Evolutionary conservation across 2,329 filamentous ascomycete species (phyloP).

Genomic region (Colletotrichum eremochloae): DNA sequence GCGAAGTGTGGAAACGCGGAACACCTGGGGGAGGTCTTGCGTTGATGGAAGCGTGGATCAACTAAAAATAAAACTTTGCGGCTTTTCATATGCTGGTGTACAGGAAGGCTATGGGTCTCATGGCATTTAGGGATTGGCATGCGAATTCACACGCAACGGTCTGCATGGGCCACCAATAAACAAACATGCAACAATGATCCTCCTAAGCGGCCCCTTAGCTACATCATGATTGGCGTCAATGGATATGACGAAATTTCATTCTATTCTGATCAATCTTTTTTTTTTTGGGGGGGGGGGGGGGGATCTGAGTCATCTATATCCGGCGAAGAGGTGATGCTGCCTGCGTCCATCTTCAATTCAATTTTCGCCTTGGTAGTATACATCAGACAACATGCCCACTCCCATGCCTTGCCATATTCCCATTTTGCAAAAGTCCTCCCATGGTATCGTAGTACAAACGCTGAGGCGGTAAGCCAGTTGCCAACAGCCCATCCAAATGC

Average conservation of each 20-base stretch:
- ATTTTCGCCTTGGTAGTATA: not conserved
- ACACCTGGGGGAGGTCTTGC: conserved; percentile 44
- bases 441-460: conserved; percentile 32
- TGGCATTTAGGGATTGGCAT: conserved; percentile 55
- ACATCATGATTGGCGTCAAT: conserved; percentile 37
- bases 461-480: not conserved
- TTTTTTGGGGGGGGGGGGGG: no score
- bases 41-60: conserved; percentile 38
- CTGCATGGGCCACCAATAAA: conserved; percentile 41
- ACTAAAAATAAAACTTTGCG: conserved; percentile 44
- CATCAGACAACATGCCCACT: not conserved
- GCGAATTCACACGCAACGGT: conserved; percentile 45
- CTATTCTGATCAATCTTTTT: conserved; percentile 41
- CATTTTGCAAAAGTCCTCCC: not conserved
- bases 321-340: not conserved
- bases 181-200: conserved; percentile 41
- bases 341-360: no score
- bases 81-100: conserved; percentile 50
- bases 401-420: not conserved
- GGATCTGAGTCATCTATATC: not conserved
- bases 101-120: conserved; percentile 49
- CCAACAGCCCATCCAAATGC: not conserved
- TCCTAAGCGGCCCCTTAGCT: conserved; percentile 24
- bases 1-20: conserved; percentile 32
- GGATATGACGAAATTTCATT: conserved; percentile 49